Conservation (phyloP, 176 grass and related monocot species). For the Oryza australiensis region DNA sequence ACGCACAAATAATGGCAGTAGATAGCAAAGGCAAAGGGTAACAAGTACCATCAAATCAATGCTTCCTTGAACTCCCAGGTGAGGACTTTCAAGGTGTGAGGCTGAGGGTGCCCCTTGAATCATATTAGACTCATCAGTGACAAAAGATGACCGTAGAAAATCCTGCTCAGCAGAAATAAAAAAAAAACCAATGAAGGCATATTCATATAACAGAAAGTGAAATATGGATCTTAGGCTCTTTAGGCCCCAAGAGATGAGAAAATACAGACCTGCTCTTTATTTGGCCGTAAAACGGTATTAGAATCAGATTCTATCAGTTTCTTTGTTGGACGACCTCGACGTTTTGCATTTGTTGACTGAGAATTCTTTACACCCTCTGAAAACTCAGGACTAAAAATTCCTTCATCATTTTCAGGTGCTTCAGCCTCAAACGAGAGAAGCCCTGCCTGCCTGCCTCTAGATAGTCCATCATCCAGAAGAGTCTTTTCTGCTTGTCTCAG, state of each 20-base stretch:
- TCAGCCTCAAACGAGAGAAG: constrained; percentile 81
- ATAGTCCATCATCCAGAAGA: constrained; percentile 65
- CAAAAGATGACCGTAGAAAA: constrained; percentile 77
- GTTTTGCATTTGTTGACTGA: constrained; percentile 58
- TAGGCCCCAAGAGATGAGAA: constrained; percentile 1
- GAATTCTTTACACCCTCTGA: constrained; percentile 59
- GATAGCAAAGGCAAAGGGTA: constrained; percentile 42
- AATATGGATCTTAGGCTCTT: constrained; percentile 14
- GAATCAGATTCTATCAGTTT: constrained; percentile 62
- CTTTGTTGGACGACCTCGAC: constrained; percentile 63
- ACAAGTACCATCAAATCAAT: constrained; percentile 72
- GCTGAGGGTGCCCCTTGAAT: constrained; percentile 48
- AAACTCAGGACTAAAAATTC: constrained; percentile 47
- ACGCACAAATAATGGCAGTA: constrained; percentile 21
- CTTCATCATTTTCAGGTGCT: constrained; percentile 65
- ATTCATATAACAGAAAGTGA: constrained; percentile 18
- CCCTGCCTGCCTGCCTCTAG: constrained; percentile 60
- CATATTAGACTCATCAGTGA: constrained; percentile 48
- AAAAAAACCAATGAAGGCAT: constrained; percentile 8
- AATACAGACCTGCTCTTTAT: constrained; percentile 71
- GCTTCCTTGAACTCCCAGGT: constrained; percentile 55
- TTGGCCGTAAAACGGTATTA: constrained; percentile 49
- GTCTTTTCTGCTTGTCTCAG: constrained; percentile 71
- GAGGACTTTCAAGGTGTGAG: constrained; percentile 61
- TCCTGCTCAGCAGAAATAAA: constrained; percentile 51